Percentiles rank a stretch among this genome's conserved stretches.
These are phyloP conservation scores for Saccharomyces hybrid DNA, from an alignment of 1,139 yeast species.

Conservation along the genomic window DNA sequence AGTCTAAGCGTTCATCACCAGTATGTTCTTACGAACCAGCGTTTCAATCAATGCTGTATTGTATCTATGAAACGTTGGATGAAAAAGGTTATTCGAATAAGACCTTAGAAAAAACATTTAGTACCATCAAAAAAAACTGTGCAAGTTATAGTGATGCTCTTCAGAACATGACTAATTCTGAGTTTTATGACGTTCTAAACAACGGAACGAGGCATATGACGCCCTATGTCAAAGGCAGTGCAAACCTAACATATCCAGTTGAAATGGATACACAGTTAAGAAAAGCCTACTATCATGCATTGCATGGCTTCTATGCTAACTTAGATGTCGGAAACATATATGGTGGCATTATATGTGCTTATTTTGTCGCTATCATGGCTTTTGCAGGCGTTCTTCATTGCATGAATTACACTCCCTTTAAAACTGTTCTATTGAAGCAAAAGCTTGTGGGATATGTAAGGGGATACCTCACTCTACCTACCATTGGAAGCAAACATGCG, in stretches of 20 bases:
- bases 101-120: too few species aligned
- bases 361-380: constrained; percentile 9
- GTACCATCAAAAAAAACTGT: too few species aligned
- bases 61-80: too few species aligned
- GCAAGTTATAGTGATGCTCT: constrained; percentile 3
- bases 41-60: constrained; percentile 5
- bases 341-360: constrained; percentile 10
- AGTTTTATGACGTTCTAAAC: constrained; percentile 10
- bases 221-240: not conserved
- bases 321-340: constrained; percentile 3
- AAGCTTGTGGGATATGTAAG: constrained; percentile 11
- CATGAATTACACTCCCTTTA: constrained; percentile 11
- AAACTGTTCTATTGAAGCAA: constrained; percentile 7
- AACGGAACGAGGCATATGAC: constrained; percentile 12
- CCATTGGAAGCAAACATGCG: too few species aligned
- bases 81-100: too few species aligned
- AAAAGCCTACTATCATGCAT: too few species aligned
- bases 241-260: too few species aligned
- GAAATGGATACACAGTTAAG: too few species aligned
- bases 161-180: constrained; percentile 7
- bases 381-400: constrained; percentile 8
- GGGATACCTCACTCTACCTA: constrained; percentile 3
- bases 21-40: constrained; percentile 20
- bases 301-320: too few species aligned
- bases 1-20: not conserved